Conservation (phyloP, 2,329 filamentous ascomycete species). For the Colletotrichum lini region DNA sequence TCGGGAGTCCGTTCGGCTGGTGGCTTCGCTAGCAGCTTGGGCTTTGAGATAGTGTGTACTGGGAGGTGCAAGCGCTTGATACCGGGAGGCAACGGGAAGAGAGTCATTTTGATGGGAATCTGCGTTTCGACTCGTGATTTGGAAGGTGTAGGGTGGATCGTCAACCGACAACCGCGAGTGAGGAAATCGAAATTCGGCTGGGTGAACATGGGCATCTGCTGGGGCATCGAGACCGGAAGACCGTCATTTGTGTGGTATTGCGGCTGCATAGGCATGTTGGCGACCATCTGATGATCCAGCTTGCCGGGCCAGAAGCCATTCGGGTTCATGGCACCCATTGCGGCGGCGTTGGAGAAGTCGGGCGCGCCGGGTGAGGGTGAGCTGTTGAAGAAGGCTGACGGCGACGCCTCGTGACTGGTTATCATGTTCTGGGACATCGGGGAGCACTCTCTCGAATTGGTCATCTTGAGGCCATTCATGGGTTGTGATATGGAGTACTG, state of each 20-base stretch:
- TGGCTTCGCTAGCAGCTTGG: conserved; percentile 87
- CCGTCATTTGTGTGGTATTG: conserved; percentile 48
- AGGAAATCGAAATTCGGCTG: conserved; percentile 49
- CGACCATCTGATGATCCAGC: conserved; percentile 44
- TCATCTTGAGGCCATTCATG: conserved; percentile 63
- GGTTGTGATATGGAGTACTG: conserved; percentile 66
- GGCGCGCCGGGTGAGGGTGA: conserved; percentile 62
- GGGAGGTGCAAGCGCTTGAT: conserved; percentile 89
- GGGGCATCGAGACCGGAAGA: conserved; percentile 47
- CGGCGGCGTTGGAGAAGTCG: conserved; percentile 53
- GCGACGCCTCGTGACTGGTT: conserved; percentile 68
- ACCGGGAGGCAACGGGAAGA: conserved; percentile 81
- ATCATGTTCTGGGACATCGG: conserved; percentile 65
- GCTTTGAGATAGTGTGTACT: conserved; percentile 92
- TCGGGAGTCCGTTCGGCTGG: conserved; percentile 76
- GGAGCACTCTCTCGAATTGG: conserved; percentile 67
- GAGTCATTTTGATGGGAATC: conserved; percentile 86
- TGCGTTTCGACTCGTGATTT: conserved; percentile 98
- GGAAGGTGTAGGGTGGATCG: conserved; percentile 76
- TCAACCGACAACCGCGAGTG: conserved; percentile 60
- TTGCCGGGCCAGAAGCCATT: conserved; percentile 55
- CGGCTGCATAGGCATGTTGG: conserved; percentile 31
- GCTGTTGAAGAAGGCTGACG: conserved; percentile 60
- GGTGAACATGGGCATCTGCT: conserved; percentile 49
- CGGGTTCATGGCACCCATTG: conserved; percentile 46